Percentiles rank a stretch among this genome's conserved stretches.
Conservation (phyloP, 2,329 filamentous ascomycete genomes). For the Thielaviopsis musarum region DNA sequence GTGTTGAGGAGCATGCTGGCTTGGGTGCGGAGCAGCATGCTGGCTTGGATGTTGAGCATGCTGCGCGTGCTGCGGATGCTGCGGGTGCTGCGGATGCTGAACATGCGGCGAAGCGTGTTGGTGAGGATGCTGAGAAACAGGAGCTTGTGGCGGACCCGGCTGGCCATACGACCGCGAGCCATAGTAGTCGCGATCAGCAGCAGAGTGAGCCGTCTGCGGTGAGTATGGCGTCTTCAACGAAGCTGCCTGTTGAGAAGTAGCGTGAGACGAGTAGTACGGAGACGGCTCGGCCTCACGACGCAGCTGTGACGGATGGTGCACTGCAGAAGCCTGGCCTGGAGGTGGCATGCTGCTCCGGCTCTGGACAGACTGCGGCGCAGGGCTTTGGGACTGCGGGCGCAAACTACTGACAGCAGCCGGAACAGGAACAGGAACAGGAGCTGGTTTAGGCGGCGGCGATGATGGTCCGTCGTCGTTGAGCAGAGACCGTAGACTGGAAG, state of each 20-base stretch:
- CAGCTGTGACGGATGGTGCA: constrained; percentile 24
- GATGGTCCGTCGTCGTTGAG: constrained; percentile 40
- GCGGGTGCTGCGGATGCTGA: constrained; percentile 27
- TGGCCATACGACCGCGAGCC: constrained; percentile 20
- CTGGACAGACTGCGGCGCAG: constrained; percentile 16
- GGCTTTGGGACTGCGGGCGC: constrained; percentile 30
- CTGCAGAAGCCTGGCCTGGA: constrained; percentile 20
- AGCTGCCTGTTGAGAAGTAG: constrained; percentile 13
- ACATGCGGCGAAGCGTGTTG: constrained; percentile 20
- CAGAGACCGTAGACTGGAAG: constrained; percentile 44
- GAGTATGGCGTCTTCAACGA: constrained; percentile 25
- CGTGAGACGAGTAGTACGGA: constrained; percentile 29
- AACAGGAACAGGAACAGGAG: constrained; percentile 33
- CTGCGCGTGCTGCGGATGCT: constrained; percentile 26
- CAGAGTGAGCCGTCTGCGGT: constrained; percentile 31
- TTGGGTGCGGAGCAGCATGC: constrained; percentile 24
- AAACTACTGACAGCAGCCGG: constrained; percentile 27
- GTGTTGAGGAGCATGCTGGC: constrained; percentile 24
- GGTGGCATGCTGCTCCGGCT: constrained; percentile 23
- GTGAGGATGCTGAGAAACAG: constrained; percentile 28
- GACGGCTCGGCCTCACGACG: constrained; percentile 31
- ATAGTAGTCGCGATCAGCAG: constrained; percentile 34
- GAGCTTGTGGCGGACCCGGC: constrained; percentile 19
- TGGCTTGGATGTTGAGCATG: constrained; percentile 32
- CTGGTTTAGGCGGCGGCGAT: constrained; percentile 24